Conservation (phyloP, 371 early-diverging fungal species). For the Ordospora pajunii region DNA sequence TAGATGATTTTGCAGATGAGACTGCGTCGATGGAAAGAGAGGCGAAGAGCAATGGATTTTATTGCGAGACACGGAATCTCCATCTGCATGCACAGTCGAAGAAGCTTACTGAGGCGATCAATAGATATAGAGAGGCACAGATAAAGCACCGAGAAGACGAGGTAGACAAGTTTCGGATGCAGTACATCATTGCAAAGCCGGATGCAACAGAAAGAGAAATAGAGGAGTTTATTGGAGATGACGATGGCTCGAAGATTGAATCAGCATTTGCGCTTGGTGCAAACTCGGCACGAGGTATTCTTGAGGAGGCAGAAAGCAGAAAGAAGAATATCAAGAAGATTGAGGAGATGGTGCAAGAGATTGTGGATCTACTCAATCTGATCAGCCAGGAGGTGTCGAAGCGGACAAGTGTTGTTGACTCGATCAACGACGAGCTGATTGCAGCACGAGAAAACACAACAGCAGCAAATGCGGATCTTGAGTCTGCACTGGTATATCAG, state of each 20-base stretch:
- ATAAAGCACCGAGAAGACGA: conserved; percentile 48
- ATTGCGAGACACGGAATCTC: conserved; percentile 34
- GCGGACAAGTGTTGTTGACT: conserved; percentile 47
- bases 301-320: conserved; percentile 46
- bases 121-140: conserved; percentile 41
- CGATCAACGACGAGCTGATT: conserved; percentile 44
- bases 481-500: conserved; percentile 55
- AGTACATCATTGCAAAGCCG: conserved; percentile 60
- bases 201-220: conserved; percentile 59
- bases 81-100: conserved; percentile 48
- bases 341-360: conserved; percentile 43
- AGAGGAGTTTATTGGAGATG: conserved; percentile 32
- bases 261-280: conserved; percentile 54
- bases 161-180: conserved; percentile 51
- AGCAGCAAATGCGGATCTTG: conserved; percentile 57
- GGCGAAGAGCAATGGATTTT: conserved; percentile 9
- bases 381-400: conserved; percentile 52
- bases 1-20: conserved; percentile 24
- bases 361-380: conserved; percentile 54
- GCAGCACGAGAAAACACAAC: conserved; percentile 50
- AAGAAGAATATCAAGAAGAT: conserved; percentile 57
- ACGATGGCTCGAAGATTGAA: conserved; percentile 26
- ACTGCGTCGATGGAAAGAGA: conserved; percentile 8
- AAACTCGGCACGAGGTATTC: conserved; percentile 43
- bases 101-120: conserved; percentile 44